Conservation (phyloP, 1,139 yeast genomes). For the Nadsonia commutata region DNA sequence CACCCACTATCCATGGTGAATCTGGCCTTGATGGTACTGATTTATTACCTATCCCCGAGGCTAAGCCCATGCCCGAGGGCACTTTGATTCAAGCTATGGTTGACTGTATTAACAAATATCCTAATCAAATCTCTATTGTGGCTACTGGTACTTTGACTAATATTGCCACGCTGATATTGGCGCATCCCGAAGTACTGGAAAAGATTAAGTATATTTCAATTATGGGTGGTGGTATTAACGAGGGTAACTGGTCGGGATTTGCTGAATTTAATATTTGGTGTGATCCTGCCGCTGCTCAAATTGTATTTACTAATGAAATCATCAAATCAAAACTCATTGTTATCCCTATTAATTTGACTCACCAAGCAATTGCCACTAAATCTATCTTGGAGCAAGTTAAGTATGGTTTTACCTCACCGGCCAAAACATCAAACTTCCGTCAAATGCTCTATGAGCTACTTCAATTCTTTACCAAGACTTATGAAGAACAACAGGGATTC, state of each 20-base stretch:
- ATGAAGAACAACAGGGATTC: slow-evolving; percentile 31
- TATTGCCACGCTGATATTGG: slow-evolving; percentile 36
- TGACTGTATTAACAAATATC: slow-evolving; percentile 30
- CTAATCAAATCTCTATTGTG: slow-evolving; percentile 39
- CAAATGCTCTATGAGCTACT: slow-evolving; percentile 43
- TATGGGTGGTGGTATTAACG: slow-evolving; percentile 63
- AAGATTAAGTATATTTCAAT: slow-evolving; percentile 40
- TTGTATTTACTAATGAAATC: slow-evolving; percentile 33
- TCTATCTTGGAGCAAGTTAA: slow-evolving; percentile 23
- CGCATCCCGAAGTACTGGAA: slow-evolving; percentile 36
- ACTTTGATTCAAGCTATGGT: slow-evolving; percentile 45
- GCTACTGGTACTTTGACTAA: slow-evolving; percentile 71
- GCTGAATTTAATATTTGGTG: slow-evolving; percentile 72
- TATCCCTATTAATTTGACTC: slow-evolving; percentile 60
- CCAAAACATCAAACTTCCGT: slow-evolving; percentile 27
- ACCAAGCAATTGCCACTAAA: slow-evolving; percentile 45
- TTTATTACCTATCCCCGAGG: slow-evolving; percentile 36
- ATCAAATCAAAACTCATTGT: slow-evolving; percentile 38
- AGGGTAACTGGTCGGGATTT: slow-evolving; percentile 32
- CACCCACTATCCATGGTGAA: slow-evolving; percentile 57
- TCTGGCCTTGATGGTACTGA: slow-evolving; percentile 64
- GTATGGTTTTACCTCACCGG: slow-evolving; percentile 9
- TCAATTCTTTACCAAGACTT: slow-evolving; percentile 37
- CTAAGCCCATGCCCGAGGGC: slow-evolving; percentile 25
- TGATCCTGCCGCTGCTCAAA: slow-evolving; percentile 64